These are phyloP conservation scores for Rubus parviflorus DNA, from an alignment of 306 rosid species.

Conservation along the genomic window DNA sequence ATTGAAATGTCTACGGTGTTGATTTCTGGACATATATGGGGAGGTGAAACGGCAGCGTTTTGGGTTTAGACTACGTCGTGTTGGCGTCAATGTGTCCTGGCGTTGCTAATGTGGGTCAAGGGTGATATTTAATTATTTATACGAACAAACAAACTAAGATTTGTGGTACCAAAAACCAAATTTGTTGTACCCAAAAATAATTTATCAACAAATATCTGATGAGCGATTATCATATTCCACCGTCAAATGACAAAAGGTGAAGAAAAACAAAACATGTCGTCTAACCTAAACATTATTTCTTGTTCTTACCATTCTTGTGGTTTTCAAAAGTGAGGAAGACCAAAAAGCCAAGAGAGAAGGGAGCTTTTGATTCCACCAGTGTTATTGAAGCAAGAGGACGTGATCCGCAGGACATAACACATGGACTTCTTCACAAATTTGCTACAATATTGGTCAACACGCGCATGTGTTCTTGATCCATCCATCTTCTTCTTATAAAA, in stretches of 20 bases:
- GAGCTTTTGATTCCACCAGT: not conserved
- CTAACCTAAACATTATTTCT: not conserved
- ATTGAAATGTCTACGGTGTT: slow-evolving; percentile 18
- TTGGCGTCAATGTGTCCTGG: not conserved
- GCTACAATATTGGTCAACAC: not conserved
- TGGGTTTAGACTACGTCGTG: not conserved
- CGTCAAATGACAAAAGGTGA: not conserved
- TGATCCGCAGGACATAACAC: not conserved
- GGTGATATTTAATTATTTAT: not conserved
- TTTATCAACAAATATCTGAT: too few relatives aligned
- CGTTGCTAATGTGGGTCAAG: too few relatives aligned
- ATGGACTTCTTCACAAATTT: not conserved
- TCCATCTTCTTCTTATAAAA: not conserved
- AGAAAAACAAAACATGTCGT: not conserved
- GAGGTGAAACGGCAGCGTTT: not conserved
- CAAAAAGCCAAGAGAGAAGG: not conserved
- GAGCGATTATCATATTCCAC: not conserved
- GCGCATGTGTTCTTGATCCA: not conserved
- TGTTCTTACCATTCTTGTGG: not conserved
- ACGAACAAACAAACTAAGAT: not conserved
- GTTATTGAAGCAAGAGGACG: not conserved
- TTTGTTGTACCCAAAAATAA: too few relatives aligned
- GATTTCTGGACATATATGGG: not conserved
- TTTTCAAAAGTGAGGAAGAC: not conserved
- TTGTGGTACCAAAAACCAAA: not conserved